phyloP scores from a whole-genome alignment of 345 rosid genomes.

The Ricinus communis region DNA sequence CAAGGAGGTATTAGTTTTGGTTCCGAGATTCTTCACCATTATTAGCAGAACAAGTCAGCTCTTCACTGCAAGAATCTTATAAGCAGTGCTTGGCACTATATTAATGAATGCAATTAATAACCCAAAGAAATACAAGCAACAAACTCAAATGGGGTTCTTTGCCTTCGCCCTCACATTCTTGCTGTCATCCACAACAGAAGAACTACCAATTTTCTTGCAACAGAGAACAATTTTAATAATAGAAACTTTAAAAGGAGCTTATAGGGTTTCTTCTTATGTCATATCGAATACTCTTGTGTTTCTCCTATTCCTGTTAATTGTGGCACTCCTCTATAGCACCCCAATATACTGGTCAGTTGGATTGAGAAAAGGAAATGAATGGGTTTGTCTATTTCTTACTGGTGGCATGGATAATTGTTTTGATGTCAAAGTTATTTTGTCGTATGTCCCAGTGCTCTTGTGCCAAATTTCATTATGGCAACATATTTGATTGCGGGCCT shows the following conservation, averaged over 20 bases:
- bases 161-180: conserved; percentile 36
- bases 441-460: conserved; percentile 35
- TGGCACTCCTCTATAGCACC: conserved; percentile 32
- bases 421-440: conserved; percentile 40
- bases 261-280: conserved; percentile 37
- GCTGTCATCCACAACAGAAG: conserved; percentile 39
- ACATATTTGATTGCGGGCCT: conserved; percentile 31
- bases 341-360: conserved; percentile 37
- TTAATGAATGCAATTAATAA: conserved; percentile 27
- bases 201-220: conserved; percentile 36
- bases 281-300: conserved; percentile 32
- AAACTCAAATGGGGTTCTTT: conserved; percentile 37
- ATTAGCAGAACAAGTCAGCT: conserved; percentile 36
- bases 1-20: conserved; percentile 24
- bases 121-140: conserved; percentile 15
- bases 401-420: conserved; percentile 32
- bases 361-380: conserved; percentile 28
- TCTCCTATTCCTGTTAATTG: conserved; percentile 33
- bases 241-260: conserved; percentile 39
- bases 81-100: conserved; percentile 28
- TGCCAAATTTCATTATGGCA: conserved; percentile 34
- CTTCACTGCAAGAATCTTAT: conserved; percentile 33
- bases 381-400: conserved; percentile 35
- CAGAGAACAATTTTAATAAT: conserved; percentile 31
- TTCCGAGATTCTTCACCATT: conserved; percentile 29